Conservation (phyloP, 129 eudicot species). For the Rutidosis leptorrhynchoides region DNA sequence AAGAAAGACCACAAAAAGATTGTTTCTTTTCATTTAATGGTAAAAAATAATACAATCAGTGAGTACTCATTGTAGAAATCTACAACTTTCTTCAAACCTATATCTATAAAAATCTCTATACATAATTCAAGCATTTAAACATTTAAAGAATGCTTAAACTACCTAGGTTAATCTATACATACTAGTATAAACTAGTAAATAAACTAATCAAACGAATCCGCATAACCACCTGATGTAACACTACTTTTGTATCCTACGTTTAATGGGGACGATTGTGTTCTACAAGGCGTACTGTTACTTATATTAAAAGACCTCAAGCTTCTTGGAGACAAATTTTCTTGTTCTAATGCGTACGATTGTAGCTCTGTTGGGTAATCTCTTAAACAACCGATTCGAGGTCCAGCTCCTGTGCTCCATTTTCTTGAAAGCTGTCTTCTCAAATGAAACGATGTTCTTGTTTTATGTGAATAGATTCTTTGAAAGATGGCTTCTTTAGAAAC, state of each 20-base stretch:
- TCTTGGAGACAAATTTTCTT: slow-evolving; percentile 71
- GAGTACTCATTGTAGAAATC: slow-evolving; percentile 6
- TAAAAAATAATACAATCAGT: slow-evolving; percentile 21
- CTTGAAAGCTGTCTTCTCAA: slow-evolving; percentile 68
- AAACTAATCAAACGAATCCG: slow-evolving; percentile 18
- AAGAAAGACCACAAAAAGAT: slow-evolving; percentile 22
- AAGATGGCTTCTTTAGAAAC: slow-evolving; percentile 48
- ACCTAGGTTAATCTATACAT: slow-evolving; percentile 17
- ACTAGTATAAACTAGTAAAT: slow-evolving; percentile 17
- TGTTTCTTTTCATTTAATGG: slow-evolving; percentile 18
- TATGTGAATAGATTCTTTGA: slow-evolving; percentile 63
- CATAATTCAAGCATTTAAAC: slow-evolving; percentile 13
- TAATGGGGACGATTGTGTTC: slow-evolving; percentile 31
- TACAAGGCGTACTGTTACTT: slow-evolving; percentile 23
- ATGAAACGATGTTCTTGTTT: slow-evolving; percentile 53
- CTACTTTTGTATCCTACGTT: not conserved
- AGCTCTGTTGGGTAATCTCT: slow-evolving; percentile 83
- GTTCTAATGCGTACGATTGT: slow-evolving; percentile 76
- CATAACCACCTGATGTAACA: not conserved
- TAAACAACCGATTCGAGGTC: slow-evolving; percentile 88
- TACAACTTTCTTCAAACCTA: slow-evolving; percentile 23
- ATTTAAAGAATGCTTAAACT: slow-evolving; percentile 27
- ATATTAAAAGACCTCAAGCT: slow-evolving; percentile 24
- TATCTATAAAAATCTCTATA: slow-evolving; percentile 26
- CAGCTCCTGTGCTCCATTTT: slow-evolving; percentile 97